Evolutionary conservation across 1,284 basidiomycete genomes (phyloP), one percentile per base, ranked within the genome.

Genomic region (Cystobasidium pallidum): DNA sequence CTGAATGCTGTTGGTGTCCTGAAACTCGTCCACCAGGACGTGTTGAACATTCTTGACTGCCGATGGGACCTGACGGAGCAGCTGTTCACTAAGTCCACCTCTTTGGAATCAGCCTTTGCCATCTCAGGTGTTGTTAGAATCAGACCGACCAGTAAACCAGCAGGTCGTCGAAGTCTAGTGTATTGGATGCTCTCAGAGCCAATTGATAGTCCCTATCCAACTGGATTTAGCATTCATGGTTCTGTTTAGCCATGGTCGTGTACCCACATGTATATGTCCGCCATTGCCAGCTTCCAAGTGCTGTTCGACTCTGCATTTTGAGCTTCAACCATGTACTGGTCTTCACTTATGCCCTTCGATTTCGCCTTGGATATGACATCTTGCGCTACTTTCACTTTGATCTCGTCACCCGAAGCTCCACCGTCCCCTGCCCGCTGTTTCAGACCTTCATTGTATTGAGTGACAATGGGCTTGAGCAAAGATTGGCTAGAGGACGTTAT

Each of bases 81-180:
- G 49, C 15, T 17, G 24, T n/a, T 91, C 85, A 0, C 90, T 77
- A 54, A 19, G n/a, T n/a, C 10, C 43, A 45, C n/a, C n/a, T n/a
- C n/a, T n/a, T n/a, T n/a, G 28, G 30, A 19, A 34, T 36, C 21
- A 57, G 54, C 21, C 34, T n/a, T 8, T 1, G n/a, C 26, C 13
- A 17, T 28, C 28, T 55, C 32, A n/a, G 36, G 24, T n/a, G 24
- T 15, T 19, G 41, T 24, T 34, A 10, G 26, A 6, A n/a, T n/a
- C 24, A 24, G 7, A 55, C 68, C 43, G 72, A 79, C 47, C 81
- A 91, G 77, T 86, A 89, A 0, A 92, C 79, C 0, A 96, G 84
- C 26, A 95, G 83, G 79, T 95, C 93, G 78, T 96, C 93, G 78
- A 95, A 96, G 81, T 96, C 93, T 15, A 95, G 83, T 34, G 89